Percentiles rank a stretch among this genome's conserved stretches.
These are phyloP conservation scores for Boletus pseudo-olivaceus DNA, from an alignment of 768 basidiomycete genomes.

Conservation along the genomic window DNA sequence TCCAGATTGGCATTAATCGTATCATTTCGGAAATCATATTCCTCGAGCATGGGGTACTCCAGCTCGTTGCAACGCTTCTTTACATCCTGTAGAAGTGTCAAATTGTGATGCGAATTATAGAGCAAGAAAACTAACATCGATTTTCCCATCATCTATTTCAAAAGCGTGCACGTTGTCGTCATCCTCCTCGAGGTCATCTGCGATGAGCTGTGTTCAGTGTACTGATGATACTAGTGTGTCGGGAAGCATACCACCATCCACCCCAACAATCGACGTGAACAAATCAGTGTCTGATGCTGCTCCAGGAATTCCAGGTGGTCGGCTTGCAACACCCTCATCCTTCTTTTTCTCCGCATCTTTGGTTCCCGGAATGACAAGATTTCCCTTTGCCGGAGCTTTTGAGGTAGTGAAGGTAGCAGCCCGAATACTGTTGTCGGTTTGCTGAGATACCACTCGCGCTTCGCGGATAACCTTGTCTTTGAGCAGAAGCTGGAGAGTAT, in stretches of 20 bases:
- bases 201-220: not conserved
- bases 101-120: not conserved
- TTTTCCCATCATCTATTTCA: constrained; percentile 90
- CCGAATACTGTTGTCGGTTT: constrained; percentile 71
- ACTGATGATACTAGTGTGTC: not conserved
- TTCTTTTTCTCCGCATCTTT: constrained; percentile 70
- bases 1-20: constrained; percentile 95
- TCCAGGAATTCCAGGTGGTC: constrained; percentile 28
- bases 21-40: constrained; percentile 98
- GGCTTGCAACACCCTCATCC: constrained; percentile 46
- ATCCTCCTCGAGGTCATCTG: constrained; percentile 96
- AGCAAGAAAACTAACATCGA: constrained; percentile 62
- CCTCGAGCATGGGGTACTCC: constrained; percentile 97
- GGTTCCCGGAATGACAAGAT: constrained; percentile 83
- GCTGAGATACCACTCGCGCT: constrained; percentile 70
- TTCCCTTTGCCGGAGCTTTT: constrained; percentile 80
- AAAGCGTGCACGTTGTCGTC: constrained; percentile 98
- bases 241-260: constrained; percentile 68
- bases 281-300: constrained; percentile 65
- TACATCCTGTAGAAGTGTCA: constrained; percentile 62
- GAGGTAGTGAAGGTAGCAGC: constrained; percentile 73
- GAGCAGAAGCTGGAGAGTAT: constrained; percentile 82
- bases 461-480: constrained; percentile 84
- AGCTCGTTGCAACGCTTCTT: constrained; percentile 96
- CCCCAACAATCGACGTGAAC: constrained; percentile 94